Base-by-base conservation (phyloP, 345 rosid genomes). In the Lepidium africanum region DNA sequence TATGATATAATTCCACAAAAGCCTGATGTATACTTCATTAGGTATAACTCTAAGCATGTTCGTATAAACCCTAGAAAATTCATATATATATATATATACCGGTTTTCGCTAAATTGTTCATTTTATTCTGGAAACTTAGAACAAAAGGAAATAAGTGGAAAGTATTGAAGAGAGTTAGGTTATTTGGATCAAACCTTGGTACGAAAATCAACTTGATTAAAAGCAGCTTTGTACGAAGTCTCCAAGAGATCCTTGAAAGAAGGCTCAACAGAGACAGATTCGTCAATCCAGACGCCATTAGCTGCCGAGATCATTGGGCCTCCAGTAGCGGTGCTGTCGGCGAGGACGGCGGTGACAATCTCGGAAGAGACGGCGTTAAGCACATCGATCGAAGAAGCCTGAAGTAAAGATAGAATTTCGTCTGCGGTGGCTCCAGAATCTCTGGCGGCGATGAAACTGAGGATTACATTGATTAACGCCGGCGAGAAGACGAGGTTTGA, bases 401-500 rank as follows among this genome's bases (percentile, higher is more conserved):
- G 73, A 73, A 91, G 90, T 80, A 85, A 85, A 19, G 88, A 82
- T 70, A 88, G 81, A 66, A 88, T 76, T 70, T 85, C 80, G 5
- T 84, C 81, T 6, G 48, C 78, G 9, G 85, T 81, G 47, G 85
- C 16, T 6, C 86, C 89, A 76, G 5, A 48, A 37, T 9, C 15
- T 16, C 80, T 88, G 45, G 89, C 76, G 40, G 88, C 84, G 70
- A 88, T 77, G 49, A 86, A 56, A 79, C 92, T 77, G 55, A 91
- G 85, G 40, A 82, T 72, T 30, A 84, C 85, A 50, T 80, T 82
- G 72, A 87, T 71, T 49, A 91, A 85, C 57, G 81, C 81, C 39
- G 97, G 92, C 43, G 90, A 88, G 79, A 81, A 83, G 37, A 86
- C 84, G 3, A 77, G 65, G 83, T 91, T 85, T 17, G 80, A 72